Percentiles rank a stretch among this genome's conserved stretches.
Conservation (phyloP, 78 protist genomes). For the Dictyostelium firmibasis region DNA sequence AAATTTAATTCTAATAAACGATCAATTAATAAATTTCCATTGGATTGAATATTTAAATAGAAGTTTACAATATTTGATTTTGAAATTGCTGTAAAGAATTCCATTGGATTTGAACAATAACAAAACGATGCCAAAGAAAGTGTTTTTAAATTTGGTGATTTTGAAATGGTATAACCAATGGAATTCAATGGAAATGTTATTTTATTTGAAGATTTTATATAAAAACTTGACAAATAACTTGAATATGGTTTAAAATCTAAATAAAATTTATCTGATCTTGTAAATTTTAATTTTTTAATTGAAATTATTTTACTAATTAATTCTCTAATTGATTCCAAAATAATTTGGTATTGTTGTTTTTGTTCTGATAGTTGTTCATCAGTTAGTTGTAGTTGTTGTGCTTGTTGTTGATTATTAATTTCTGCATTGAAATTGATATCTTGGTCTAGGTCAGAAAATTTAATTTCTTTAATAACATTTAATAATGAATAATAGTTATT, state of each 20-base stretch:
- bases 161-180: not conserved
- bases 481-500: not conserved
- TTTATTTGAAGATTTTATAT: conserved; percentile 11
- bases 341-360: not conserved
- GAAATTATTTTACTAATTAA: not conserved
- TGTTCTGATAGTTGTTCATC: too few relatives aligned
- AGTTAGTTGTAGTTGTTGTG: not conserved
- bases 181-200: not conserved
- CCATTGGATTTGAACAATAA: conserved; percentile 19
- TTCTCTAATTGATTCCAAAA: not conserved
- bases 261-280: not conserved
- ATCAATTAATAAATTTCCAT: not conserved
- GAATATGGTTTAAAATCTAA: not conserved
- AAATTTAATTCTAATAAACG: not conserved
- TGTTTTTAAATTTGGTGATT: not conserved
- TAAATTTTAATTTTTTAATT: not conserved
- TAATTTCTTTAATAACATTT: not conserved
- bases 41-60: not conserved
- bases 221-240: not conserved
- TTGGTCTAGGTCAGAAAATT: not conserved
- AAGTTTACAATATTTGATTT: not conserved
- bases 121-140: not conserved
- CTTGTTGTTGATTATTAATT: not conserved
- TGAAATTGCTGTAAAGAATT: not conserved
- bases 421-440: not conserved